Evolutionary conservation across 1,284 basidiomycete species (phyloP).

Genomic region (Sanghuangporus baumii): DNA sequence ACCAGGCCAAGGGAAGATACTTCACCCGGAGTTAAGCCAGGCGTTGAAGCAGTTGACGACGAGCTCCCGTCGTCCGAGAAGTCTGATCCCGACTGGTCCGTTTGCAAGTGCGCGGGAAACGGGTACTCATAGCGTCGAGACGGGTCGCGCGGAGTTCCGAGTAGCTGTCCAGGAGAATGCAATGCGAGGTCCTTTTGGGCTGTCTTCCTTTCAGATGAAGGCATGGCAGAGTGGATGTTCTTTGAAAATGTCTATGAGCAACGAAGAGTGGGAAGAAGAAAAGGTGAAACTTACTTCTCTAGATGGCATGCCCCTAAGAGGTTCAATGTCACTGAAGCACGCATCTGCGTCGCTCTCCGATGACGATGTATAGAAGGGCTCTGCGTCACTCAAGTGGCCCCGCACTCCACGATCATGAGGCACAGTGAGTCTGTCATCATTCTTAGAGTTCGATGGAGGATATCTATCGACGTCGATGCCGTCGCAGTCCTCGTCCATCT

Average conservation of each 20-base stretch:
- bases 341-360: slow-evolving; percentile 15
- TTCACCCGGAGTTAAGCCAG: not conserved
- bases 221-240: not conserved
- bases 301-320: not conserved
- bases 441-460: not conserved
- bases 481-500: slow-evolving; percentile 4
- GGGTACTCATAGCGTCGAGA: slow-evolving; percentile 16
- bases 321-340: slow-evolving; percentile 8
- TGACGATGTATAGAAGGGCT: slow-evolving; percentile 14
- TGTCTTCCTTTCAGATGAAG: not conserved
- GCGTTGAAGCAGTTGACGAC: not conserved
- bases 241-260: not conserved
- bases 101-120: slow-evolving; percentile 1
- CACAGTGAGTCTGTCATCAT: not conserved
- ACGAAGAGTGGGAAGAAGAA: not conserved
- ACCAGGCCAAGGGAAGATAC: not conserved
- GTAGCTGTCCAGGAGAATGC: slow-evolving; percentile 15
- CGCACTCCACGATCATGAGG: not conserved
- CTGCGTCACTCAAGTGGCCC: slow-evolving; percentile 9
- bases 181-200: slow-evolving; percentile 9
- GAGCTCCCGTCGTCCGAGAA: not conserved
- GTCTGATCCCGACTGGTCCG: not conserved
- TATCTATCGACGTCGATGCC: not conserved
- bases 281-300: not conserved
- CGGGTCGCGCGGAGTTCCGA: slow-evolving; percentile 15